A percentile compares a stretch with the other conserved stretches of the same genome.
Conservation (phyloP, 371 early-diverging fungal species). For the Gilbertella persicaria region DNA sequence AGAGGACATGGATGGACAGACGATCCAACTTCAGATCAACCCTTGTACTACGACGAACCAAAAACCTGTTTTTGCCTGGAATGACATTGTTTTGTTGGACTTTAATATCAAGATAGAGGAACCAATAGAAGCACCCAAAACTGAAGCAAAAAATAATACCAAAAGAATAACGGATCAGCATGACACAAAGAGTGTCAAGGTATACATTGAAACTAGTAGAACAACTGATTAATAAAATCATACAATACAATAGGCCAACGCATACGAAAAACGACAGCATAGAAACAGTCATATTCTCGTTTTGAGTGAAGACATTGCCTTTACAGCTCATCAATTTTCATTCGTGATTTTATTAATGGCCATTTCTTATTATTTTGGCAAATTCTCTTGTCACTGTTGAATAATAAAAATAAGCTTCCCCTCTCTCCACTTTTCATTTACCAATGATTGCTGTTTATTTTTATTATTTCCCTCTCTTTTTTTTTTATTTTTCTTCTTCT, state of each 20-base stretch:
- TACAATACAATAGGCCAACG: not conserved
- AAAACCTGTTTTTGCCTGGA: constrained; percentile 20
- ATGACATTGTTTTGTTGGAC: constrained; percentile 5
- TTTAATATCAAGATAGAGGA: not conserved
- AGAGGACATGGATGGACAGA: constrained; percentile 33
- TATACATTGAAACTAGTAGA: not conserved
- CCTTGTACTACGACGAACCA: constrained; percentile 8
- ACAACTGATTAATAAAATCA: too few species aligned
- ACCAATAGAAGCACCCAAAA: not conserved
- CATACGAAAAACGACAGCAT: not conserved
- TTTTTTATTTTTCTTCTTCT: not conserved
- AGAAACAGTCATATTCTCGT: constrained; percentile 35
- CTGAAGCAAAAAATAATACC: not conserved
- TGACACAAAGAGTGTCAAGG: not conserved
- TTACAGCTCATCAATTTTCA: constrained; percentile 45
- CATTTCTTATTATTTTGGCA: constrained; percentile 50
- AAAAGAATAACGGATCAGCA: not conserved
- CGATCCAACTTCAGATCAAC: constrained; percentile 23
- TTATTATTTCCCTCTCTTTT: too few species aligned
- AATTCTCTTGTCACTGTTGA: constrained; percentile 46
- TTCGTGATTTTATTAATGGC: constrained; percentile 44
- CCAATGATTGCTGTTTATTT: too few species aligned
- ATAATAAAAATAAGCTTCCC: constrained; percentile 1
- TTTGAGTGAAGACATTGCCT: constrained; percentile 45
- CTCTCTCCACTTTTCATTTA: too few species aligned